phyloP scores from a whole-genome alignment of 441 rosid species.

The Populus hybrid region DNA sequence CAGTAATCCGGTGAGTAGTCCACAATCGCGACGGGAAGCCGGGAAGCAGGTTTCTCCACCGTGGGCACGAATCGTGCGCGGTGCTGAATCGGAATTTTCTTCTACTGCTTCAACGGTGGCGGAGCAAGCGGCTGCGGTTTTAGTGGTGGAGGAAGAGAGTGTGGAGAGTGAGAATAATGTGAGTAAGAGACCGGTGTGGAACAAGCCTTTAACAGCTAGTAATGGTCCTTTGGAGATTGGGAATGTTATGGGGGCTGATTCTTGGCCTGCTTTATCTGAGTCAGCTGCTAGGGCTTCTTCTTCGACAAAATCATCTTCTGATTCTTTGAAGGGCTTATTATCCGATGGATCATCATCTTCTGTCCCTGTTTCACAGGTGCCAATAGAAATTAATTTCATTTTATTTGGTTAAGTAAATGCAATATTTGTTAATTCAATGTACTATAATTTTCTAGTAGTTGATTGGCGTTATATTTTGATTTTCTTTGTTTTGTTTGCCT shows the following conservation, averaged over 20 bases:
- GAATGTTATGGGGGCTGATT: slow-evolving; percentile 73
- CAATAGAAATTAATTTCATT: background rate
- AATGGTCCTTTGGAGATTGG: slow-evolving; percentile 52
- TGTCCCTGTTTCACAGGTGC: slow-evolving; percentile 39
- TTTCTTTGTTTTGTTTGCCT: background rate
- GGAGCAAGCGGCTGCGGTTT: slow-evolving; percentile 33
- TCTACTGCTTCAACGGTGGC: slow-evolving; percentile 14
- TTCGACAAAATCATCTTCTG: slow-evolving; percentile 50
- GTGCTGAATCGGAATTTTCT: slow-evolving; percentile 32
- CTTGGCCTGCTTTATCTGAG: slow-evolving; percentile 89
- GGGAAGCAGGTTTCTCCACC: slow-evolving; percentile 38
- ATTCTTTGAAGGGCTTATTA: slow-evolving; percentile 51
- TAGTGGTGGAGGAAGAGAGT: slow-evolving; percentile 24
- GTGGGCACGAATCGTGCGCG: slow-evolving; percentile 52
- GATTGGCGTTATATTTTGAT: background rate
- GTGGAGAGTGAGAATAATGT: slow-evolving; percentile 49
- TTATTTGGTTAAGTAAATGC: background rate
- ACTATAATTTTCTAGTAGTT: background rate
- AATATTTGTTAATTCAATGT: background rate
- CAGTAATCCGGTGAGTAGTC: slow-evolving; percentile 11
- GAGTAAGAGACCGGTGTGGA: slow-evolving; percentile 74
- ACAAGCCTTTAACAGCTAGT: slow-evolving; percentile 38
- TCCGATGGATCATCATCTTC: slow-evolving; percentile 48
- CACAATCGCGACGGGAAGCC: slow-evolving; percentile 36
- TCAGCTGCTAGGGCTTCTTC: slow-evolving; percentile 49